Percentiles rank a stretch among this genome's conserved stretches.
Conservation (phyloP, 2,329 filamentous ascomycete genomes). For the Aspergillus pseudoglaucus region DNA sequence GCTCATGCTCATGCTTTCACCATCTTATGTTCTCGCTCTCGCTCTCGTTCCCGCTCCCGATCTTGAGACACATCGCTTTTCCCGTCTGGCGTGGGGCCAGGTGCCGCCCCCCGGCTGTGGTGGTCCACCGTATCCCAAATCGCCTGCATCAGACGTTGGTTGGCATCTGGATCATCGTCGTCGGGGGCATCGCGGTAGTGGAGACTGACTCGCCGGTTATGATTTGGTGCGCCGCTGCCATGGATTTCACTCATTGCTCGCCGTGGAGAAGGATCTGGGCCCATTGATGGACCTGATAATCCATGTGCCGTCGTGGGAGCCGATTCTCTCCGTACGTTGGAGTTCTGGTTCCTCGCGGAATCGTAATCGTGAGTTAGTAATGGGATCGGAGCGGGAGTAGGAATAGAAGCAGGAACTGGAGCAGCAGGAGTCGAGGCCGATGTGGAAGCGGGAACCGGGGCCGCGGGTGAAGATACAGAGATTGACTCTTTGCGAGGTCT, state of each 20-base stretch:
- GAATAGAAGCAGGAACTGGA: conserved; percentile 3
- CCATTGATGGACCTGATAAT: conserved; percentile 14
- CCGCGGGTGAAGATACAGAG: background rate
- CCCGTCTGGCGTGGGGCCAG: conserved; percentile 12
- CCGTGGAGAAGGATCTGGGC: conserved; percentile 24
- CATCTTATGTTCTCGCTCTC: conserved; percentile 23
- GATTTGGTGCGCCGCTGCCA: conserved; percentile 11
- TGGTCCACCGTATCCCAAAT: conserved; percentile 39
- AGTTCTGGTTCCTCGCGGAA: conserved; percentile 1
- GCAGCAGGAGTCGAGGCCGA: conserved; percentile 4
- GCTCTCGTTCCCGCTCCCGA: conserved; percentile 6
- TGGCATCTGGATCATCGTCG: conserved; percentile 34
- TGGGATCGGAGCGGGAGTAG: background rate
- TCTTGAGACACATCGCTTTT: conserved; percentile 5
- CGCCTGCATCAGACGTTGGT: conserved; percentile 36
- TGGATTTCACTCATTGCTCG: conserved; percentile 35
- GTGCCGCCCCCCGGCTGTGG: conserved; percentile 28
- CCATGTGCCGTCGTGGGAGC: conserved; percentile 16
- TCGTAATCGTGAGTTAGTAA: conserved; percentile 1
- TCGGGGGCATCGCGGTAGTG: conserved; percentile 15
- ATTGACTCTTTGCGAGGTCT: conserved; percentile 2
- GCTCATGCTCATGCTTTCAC: conserved; percentile 10
- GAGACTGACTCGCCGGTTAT: conserved; percentile 15
- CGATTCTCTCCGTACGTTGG: conserved; percentile 14
- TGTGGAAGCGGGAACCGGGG: background rate